Evolutionary conservation across 768 basidiomycete genomes (phyloP).

Genomic region (Naganishia antarctica): DNA sequence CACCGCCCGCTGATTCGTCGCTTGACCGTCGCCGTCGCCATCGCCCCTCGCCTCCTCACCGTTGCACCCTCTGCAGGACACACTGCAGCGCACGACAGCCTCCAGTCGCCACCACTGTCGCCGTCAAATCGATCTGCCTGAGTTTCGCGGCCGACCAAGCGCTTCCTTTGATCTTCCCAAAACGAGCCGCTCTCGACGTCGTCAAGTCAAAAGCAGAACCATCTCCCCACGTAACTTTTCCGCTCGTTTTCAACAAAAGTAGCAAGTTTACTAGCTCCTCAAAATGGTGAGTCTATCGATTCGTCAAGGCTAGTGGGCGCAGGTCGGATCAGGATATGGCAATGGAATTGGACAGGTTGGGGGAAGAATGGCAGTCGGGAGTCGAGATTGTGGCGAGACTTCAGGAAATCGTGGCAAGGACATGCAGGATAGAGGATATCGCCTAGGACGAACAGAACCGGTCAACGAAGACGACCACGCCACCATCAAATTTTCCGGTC

Average conservation of each 20-base stretch:
- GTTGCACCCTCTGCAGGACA: not conserved
- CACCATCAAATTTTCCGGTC: too few species aligned
- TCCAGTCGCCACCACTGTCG: not conserved
- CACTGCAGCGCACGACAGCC: not conserved
- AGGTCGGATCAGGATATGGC: constrained; percentile 6
- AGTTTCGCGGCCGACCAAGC: too few species aligned
- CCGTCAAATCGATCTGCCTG: not conserved
- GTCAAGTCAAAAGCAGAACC: constrained; percentile 23
- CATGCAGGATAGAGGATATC: not conserved
- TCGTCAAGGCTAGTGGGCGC: not conserved
- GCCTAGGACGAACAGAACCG: not conserved
- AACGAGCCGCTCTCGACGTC: constrained; percentile 23
- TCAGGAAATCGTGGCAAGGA: not conserved
- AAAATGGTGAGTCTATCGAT: constrained; percentile 13
- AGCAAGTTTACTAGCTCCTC: constrained; percentile 12
- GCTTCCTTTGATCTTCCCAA: not conserved
- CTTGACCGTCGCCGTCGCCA: constrained; percentile 1
- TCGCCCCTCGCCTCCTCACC: not conserved
- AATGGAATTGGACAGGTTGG: not conserved
- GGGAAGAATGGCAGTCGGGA: not conserved
- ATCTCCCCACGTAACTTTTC: constrained; percentile 21
- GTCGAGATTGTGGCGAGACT: not conserved
- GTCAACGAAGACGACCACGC: not conserved
- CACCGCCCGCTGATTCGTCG: constrained; percentile 17
- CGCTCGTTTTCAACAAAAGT: constrained; percentile 23